phyloP scores from a whole-genome alignment of 2,329 filamentous ascomycete species.

The Phaeosphaeriaceae sp. region DNA sequence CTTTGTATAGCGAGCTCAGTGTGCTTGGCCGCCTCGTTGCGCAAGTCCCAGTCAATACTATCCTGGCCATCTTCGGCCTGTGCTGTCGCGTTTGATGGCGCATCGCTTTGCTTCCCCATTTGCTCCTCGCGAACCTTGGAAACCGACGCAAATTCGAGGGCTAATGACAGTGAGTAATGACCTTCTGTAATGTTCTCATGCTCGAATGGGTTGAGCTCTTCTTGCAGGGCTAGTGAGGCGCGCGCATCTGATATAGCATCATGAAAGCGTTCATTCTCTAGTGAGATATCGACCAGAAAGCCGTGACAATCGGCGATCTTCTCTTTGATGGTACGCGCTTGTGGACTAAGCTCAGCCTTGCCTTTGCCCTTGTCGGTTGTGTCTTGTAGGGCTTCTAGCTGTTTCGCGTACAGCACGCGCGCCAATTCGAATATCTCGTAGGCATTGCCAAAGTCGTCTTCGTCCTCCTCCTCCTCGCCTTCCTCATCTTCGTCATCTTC shows the following conservation, averaged over 20 bases:
- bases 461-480: conserved; percentile 57
- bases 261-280: conserved; percentile 92
- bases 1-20: conserved; percentile 77
- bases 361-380: conserved; percentile 53
- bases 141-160: conserved; percentile 89
- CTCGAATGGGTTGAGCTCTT: conserved; percentile 78
- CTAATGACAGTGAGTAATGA: conserved; percentile 94
- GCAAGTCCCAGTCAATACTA: conserved; percentile 70
- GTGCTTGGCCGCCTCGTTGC: conserved; percentile 73
- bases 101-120: conserved; percentile 45
- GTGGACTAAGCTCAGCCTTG: conserved; percentile 52
- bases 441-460: conserved; percentile 68
- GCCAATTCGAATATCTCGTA: conserved; percentile 70
- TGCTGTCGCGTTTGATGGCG: conserved; percentile 31
- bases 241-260: conserved; percentile 86
- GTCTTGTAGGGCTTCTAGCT: conserved; percentile 55
- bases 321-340: conserved; percentile 64
- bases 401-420: conserved; percentile 64
- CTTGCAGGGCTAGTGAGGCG: conserved; percentile 77
- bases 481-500: conserved; percentile 68
- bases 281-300: conserved; percentile 91
- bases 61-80: conserved; percentile 53
- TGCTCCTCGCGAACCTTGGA: conserved; percentile 65
- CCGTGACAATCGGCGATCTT: conserved; percentile 92
- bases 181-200: conserved; percentile 90